These are phyloP conservation scores for Mortierella hygrophila DNA, from an alignment of 192 early-diverging fungal species.

Conservation along the genomic window DNA sequence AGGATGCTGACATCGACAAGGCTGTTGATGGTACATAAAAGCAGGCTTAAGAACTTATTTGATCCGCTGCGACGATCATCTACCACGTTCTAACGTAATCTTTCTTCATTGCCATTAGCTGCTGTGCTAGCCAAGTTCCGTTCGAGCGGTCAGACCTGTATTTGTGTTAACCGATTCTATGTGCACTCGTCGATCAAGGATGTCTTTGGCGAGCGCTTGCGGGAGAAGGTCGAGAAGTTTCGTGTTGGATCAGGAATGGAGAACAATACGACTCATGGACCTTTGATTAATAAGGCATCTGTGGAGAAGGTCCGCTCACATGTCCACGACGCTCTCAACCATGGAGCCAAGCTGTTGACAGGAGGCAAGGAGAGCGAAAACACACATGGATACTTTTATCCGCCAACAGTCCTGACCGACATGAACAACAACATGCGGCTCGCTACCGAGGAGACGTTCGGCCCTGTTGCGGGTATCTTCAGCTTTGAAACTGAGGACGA, in stretches of 20 bases:
- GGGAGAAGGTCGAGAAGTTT: constrained; percentile 67
- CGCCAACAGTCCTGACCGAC: constrained; percentile 84
- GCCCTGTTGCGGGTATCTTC: constrained; percentile 87
- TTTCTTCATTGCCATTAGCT: constrained; percentile 27
- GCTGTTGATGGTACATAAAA: constrained; percentile 67
- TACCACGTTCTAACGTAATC: not conserved
- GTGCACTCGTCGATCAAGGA: constrained; percentile 77
- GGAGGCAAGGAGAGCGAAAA: constrained; percentile 69
- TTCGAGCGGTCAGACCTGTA: constrained; percentile 86
- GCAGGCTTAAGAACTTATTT: too few species aligned
- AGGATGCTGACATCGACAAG: constrained; percentile 79
- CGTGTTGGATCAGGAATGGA: constrained; percentile 84
- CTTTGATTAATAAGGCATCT: constrained; percentile 80
- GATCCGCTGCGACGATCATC: too few species aligned
- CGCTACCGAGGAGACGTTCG: constrained; percentile 89
- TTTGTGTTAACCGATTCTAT: constrained; percentile 84
- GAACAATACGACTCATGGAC: constrained; percentile 76
- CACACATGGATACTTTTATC: constrained; percentile 78
- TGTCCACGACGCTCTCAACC: constrained; percentile 77
- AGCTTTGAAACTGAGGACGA: constrained; percentile 85
- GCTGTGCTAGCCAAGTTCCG: constrained; percentile 73
- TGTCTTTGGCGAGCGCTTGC: constrained; percentile 70
- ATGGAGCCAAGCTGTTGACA: constrained; percentile 77
- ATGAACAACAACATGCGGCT: constrained; percentile 79
- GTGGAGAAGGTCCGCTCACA: constrained; percentile 77